These are phyloP conservation scores for Coemansia sp. DNA, from an alignment of 192 early-diverging fungal genomes.

Conservation along the genomic window DNA sequence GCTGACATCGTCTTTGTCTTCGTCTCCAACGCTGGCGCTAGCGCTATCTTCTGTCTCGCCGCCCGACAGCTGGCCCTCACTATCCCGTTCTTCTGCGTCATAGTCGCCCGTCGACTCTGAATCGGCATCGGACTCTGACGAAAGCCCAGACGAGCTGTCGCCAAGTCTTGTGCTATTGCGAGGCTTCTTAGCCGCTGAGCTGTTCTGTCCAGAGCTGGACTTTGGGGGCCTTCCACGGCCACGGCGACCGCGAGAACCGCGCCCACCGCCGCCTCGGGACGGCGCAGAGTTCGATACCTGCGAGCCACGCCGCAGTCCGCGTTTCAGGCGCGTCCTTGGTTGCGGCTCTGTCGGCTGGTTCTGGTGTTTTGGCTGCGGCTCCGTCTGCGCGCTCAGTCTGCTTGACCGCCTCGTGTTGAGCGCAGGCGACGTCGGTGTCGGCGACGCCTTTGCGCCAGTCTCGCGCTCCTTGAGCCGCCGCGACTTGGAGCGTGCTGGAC, in stretches of 20 bases:
- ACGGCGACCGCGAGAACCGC: constrained; percentile 17
- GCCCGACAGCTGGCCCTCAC: neutral
- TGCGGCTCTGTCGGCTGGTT: neutral
- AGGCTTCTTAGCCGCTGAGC: neutral
- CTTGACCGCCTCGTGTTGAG: constrained; percentile 41
- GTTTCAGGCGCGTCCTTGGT: constrained; percentile 29
- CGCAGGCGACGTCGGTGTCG: constrained; percentile 27
- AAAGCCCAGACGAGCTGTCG: neutral
- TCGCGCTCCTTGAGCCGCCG: constrained; percentile 15
- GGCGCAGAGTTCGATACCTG: neutral
- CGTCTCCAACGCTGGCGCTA: neutral
- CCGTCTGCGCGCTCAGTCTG: constrained; percentile 25
- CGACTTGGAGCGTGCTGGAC: constrained; percentile 14
- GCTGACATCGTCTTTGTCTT: neutral
- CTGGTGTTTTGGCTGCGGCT: constrained; percentile 19
- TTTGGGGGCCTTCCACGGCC: constrained; percentile 11
- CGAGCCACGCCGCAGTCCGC: constrained; percentile 29
- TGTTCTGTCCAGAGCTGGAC: neutral
- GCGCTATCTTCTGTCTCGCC: neutral
- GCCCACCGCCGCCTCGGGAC: constrained; percentile 9
- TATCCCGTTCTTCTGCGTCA: neutral
- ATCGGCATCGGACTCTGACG: neutral
- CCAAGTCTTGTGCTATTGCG: neutral
- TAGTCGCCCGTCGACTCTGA: constrained; percentile 6
- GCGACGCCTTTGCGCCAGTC: neutral